Conservation (phyloP, 352 stramenopile species). For the Phytophthora multivora region DNA sequence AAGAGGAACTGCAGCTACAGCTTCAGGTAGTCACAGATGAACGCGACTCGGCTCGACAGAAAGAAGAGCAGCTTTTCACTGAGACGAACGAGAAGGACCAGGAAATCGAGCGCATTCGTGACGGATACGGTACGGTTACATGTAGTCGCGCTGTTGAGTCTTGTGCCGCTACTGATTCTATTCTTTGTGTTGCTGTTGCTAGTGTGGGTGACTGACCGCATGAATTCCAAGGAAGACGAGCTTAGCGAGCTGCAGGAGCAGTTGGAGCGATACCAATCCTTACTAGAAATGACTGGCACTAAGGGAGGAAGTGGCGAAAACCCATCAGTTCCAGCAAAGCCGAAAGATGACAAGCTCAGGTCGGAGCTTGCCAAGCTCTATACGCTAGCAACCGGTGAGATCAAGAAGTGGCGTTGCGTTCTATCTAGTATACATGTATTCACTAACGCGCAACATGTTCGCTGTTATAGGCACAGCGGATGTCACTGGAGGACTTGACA, state of each 20-base stretch:
- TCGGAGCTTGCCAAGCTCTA: slow-evolving; percentile 49
- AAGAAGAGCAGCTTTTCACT: slow-evolving; percentile 83
- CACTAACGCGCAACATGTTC: slow-evolving; percentile 10
- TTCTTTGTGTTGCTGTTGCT: slow-evolving; percentile 10
- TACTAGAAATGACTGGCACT: slow-evolving; percentile 63
- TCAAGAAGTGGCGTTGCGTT: background rate
- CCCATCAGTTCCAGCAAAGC: background rate
- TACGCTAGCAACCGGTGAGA: slow-evolving; percentile 38
- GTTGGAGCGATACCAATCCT: slow-evolving; percentile 81
- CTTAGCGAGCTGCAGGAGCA: slow-evolving; percentile 85
- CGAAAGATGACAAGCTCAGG: slow-evolving; percentile 26
- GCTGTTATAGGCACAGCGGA: slow-evolving; percentile 17
- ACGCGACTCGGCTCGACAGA: slow-evolving; percentile 75
- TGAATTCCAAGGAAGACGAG: slow-evolving; percentile 91
- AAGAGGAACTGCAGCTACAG: slow-evolving; percentile 84
- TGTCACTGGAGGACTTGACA: slow-evolving; percentile 8
- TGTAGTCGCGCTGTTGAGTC: background rate
- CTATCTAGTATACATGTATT: background rate
- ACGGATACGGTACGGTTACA: slow-evolving; percentile 70
- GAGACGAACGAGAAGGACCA: slow-evolving; percentile 89
- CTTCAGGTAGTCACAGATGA: slow-evolving; percentile 87
- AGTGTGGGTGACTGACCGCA: slow-evolving; percentile 89
- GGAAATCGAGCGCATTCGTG: slow-evolving; percentile 87
- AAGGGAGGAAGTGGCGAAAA: slow-evolving; percentile 11
- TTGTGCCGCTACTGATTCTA: slow-evolving; percentile 1